Evolutionary conservation across 2,329 filamentous ascomycete genomes (phyloP), one percentile per base, ranked within the genome.

Genomic region (Trichoderma arundinaceum): DNA sequence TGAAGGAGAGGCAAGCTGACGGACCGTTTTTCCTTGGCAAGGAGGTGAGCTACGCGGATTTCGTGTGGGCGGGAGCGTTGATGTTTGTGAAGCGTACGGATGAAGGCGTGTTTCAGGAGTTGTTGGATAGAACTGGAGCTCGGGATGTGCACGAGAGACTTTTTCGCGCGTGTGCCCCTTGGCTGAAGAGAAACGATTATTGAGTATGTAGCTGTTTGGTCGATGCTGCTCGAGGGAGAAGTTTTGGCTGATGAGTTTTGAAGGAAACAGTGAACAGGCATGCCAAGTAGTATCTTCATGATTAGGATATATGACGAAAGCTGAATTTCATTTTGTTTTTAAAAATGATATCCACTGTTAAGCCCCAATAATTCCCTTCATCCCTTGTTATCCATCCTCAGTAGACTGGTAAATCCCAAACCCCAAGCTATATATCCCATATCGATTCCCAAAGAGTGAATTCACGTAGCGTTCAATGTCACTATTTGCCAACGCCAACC

Each of bases 1-100:
- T 91, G 68, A 82, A 82, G 69, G 83, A 87, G 75, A 83, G 83
- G 43, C 72, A 77, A 0, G 38, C 38, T 1, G 80, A 82, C 0
- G 89, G 90, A 0, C 85, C 86, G 0, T 91, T 86, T 72, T 86
- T 91, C 63, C 56, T 84, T 67, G 90, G 90, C 0, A 75, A 82
- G 53, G 81, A 80, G 66, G 77, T 82, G 4, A 80, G 80, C 43
- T 90, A 85, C 73, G 83, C 82, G 4, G 87, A 88, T 72, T 85
- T 91, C 64, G 78, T 86, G 2, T 83, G 87, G 71, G 82, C 82
- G 0, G 79, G 79, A 1, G 77, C 78, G 39, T 68, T 88, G 65
- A 74, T 83, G 4, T 84, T 83, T 44, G 54, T 73, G 64, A 69
- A 75, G 66, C 69, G 72, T 1, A 69, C 81, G 4, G 78, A 77